phyloP scores from a whole-genome alignment of 2,329 filamentous ascomycete genomes.

The Claviceps arundinis region DNA sequence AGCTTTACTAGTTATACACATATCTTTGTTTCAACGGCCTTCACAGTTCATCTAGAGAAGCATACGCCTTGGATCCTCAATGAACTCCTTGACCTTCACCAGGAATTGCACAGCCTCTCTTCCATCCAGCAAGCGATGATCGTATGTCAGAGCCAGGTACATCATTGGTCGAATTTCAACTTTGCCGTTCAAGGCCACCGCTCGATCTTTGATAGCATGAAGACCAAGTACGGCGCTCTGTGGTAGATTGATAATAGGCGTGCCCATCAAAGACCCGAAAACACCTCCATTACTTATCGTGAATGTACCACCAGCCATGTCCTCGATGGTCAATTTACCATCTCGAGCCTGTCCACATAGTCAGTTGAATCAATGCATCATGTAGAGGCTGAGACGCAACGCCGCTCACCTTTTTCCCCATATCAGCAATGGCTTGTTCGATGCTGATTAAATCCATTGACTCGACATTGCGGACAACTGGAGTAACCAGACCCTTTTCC shows the following conservation, averaged over 20 bases:
- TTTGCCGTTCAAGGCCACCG: conserved; percentile 83
- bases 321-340: conserved; percentile 93
- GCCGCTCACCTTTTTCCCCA: conserved; percentile 73
- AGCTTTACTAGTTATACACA: too few relatives aligned
- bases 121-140: conserved; percentile 89
- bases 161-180: conserved; percentile 98
- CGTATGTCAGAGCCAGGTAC: conserved; percentile 95
- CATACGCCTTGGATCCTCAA: conserved; percentile 92
- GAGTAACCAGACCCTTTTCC: conserved; percentile 93
- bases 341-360: conserved; percentile 59
- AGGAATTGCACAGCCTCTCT: conserved; percentile 93
- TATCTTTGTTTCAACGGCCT: too few relatives aligned
- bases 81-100: conserved; percentile 94
- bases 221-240: conserved; percentile 86
- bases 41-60: conserved; percentile 25
- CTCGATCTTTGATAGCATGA: conserved; percentile 91
- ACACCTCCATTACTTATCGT: conserved; percentile 97
- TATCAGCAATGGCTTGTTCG: conserved; percentile 79
- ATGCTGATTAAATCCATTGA: conserved; percentile 76
- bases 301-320: conserved; percentile 97
- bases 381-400: not conserved
- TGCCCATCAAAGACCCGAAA: conserved; percentile 94
- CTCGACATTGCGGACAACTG: conserved; percentile 89
- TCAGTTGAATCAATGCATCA: not conserved
- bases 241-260: conserved; percentile 94